Evolutionary conservation across 305 asterid species (phyloP).

Genomic region (Fraxinus greggii): DNA sequence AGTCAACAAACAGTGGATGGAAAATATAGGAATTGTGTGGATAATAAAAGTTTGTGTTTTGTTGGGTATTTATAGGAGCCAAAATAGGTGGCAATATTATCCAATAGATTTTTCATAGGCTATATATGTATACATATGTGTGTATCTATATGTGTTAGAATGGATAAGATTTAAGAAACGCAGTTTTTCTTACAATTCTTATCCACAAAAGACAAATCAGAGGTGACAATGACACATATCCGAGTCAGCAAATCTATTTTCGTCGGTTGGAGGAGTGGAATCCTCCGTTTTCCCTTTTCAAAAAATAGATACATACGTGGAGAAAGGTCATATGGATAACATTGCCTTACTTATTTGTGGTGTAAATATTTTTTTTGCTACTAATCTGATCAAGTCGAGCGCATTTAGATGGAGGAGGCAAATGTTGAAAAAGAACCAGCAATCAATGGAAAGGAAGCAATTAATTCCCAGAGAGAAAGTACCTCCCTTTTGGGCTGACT

Average conservation of each 20-base stretch:
- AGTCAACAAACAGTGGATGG: background rate
- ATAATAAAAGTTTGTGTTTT: background rate
- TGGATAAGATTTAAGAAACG: background rate
- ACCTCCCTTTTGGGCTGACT: background rate
- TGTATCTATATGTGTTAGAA: background rate
- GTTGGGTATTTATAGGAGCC: background rate
- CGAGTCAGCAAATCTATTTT: conserved; percentile 28
- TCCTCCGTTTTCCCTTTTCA: background rate
- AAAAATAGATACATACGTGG: background rate
- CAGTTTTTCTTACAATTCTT: background rate
- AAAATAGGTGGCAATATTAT: conserved; percentile 33
- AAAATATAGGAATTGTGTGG: conserved; percentile 25
- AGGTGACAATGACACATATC: conserved; percentile 35
- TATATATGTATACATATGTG: background rate
- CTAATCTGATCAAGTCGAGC: background rate
- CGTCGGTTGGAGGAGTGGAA: background rate
- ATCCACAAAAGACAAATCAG: conserved; percentile 3
- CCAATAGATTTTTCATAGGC: conserved; percentile 14
- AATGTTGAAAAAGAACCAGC: background rate
- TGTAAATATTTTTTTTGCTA: background rate
- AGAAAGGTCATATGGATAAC: background rate
- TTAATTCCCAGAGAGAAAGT: background rate
- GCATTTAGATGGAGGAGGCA: background rate
- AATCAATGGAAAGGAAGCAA: background rate
- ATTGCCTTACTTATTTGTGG: background rate